Evolutionary conservation across 1,284 basidiomycete genomes (phyloP), one percentile per base, ranked within the genome.

Genomic region (Fomitopsis palustris): DNA sequence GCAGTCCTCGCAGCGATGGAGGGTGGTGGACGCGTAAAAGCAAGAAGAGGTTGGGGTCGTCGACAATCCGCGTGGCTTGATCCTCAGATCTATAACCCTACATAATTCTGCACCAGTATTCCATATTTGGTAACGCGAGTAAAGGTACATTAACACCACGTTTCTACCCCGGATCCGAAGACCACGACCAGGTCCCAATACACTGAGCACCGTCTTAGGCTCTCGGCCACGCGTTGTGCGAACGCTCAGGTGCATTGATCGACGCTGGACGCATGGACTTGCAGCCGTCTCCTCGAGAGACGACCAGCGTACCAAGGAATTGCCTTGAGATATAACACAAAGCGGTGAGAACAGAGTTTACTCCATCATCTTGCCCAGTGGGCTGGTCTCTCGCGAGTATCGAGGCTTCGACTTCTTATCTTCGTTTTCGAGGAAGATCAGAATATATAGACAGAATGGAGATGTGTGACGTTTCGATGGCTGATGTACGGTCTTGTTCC

Each of bases 21-120:
- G 58, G 54, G 51, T 51, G 52, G 52, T 55, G 62, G 60, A 66
- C 67, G 66, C 64, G 64, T 64, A 61, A 57, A 56, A 57, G 55
- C 52, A 56, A 45, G 53, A 31, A 43, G 55, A 37, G 35, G 58
- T 49, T 52, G 17, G 43, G 21, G 25, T 35, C 17, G 21, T 38
- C 25, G 37, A 54, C 57, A 58, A 58, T 49, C 43, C 33, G 23
- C 38, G 53, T 51, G 45, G 54, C n/a, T 53, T 60, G 54, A 60
- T 53, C 54, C 38, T 17, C 16, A 43, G 29, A 58, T 41, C 33
- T 57, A 53, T 35, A 31, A 57, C 41, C 33, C 25, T 31, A 25
- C 49, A 57, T 53, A 47, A 52, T 52, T 52, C 29, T n/a, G 41
- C 39, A 9, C 21, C 7, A 31, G 10, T 12, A 12, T 35, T n/a